phyloP scores from a whole-genome alignment of 2,329 filamentous ascomycete species.

The Cephalotrichum gorgonifer region DNA sequence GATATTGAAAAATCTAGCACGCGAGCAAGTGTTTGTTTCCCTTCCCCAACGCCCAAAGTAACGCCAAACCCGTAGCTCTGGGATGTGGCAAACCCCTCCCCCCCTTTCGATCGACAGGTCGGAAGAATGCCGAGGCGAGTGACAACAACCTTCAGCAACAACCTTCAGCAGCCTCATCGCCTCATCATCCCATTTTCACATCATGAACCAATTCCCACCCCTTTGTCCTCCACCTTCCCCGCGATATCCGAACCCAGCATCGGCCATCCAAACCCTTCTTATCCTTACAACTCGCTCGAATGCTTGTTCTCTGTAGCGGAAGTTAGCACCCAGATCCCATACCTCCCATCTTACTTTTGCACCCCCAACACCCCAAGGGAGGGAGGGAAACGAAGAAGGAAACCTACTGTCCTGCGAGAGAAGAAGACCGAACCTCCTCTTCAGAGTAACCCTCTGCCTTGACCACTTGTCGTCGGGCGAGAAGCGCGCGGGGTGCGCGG shows the following conservation, averaged over 20 bases:
- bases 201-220: background rate
- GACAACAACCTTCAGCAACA: background rate
- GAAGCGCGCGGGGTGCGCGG: constrained; percentile 90
- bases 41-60: constrained; percentile 1
- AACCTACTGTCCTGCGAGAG: constrained; percentile 63
- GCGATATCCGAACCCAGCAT: too few species aligned
- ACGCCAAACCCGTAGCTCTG: background rate
- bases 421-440: constrained; percentile 84
- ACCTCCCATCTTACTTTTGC: background rate
- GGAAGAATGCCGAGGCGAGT: too few species aligned
- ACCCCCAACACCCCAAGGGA: too few species aligned
- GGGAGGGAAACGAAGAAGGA: constrained; percentile 1
- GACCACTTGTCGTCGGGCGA: constrained; percentile 99
- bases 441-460: constrained; percentile 86
- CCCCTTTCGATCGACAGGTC: background rate
- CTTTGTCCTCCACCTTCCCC: background rate
- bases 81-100: background rate
- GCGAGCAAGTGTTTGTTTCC: background rate
- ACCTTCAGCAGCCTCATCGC: background rate
- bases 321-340: background rate
- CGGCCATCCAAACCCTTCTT: background rate
- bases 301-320: constrained; percentile 2
- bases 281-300: background rate
- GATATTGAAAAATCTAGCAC: background rate
- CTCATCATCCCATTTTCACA: background rate